Base-by-base conservation (phyloP, 2,329 filamentous ascomycete genomes). In the Domatiomyces catenatus region DNA sequence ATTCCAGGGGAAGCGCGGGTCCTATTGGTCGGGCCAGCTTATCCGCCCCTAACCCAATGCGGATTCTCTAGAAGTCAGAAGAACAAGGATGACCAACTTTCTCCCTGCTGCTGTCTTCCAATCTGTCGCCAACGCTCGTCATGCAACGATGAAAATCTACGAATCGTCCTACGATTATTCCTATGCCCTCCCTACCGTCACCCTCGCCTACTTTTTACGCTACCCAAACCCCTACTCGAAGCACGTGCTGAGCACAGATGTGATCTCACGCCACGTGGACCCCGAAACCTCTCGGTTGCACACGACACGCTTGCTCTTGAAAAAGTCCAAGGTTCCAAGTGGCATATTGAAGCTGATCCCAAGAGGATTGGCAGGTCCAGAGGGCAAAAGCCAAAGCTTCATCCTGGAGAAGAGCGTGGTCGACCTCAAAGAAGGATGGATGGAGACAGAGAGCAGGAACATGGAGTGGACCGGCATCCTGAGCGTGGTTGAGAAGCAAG, bases 211-310 rank as follows among this genome's bases (percentile, higher is more conserved):
- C 68, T 82, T 81, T 66, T 74, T 83, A 50, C 79, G 79, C 59
- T 83, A 83, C 60, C 79, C 79, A 1, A 83, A 83, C 59, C 79
- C 79, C 24, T 81, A 81, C 67, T 75, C 75, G 48, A 75, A 71
- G 52, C 79, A 83, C 69, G 79, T 83, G 57, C 69, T 80, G 57
- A 79, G 75, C 48, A 81, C 78, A 59, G 79, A 83, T 68, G 79
- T 80, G 63, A 80, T 83, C 63, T 72, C 76, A 54, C 76, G 79
- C 50, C 70, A 73, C 65, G 77, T 78, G 63, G 79, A 82, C 59
- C 72, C 77, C 2, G 66, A 67, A 22, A 80, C 76, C 2, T 71
- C 79, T 55, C 75, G 75, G 42, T 69, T 83, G 22, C 78, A 78
- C 48, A 82, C 79, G 12, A 72, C 75, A 10, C 73, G 79, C 22